Evolutionary conservation across 257 asterid species (phyloP), one percentile per base, ranked within the genome.

Genomic region (Dorcoceras hygrometricum): DNA sequence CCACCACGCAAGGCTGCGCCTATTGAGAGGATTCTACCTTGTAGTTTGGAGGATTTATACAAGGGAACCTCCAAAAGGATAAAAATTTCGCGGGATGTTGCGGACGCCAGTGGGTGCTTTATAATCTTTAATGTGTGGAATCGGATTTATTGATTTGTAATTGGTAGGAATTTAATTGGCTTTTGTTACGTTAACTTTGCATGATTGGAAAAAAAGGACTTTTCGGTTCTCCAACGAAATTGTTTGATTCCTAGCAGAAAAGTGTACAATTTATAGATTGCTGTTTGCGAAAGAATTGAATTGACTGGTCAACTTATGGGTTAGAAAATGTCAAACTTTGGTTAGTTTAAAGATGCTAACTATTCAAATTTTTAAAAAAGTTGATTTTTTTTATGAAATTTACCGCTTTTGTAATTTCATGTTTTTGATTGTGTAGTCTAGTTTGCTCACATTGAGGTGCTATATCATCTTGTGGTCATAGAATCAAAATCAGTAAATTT

Each of bases 21-120:
- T 14, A 23, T 62, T 23, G 67, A 62, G 67, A 34, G 31, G 67
- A 36, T 10, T 12, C 10, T 62, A 20, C 67, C 67, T 5, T 62
- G 67, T 39, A 62, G 31, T 32, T 23, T 62, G 54, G 67, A 62
- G 31, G 67, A 62, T 36, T 36, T 62, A 14, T 36, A 53, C 28
- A 63, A 24, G 31, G 75, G 66, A 11, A 59, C 64, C 20, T 43
- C 53, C 53, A 82, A 72, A 72, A 87, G 82, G 80, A 84, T 87
- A 89, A 84, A 82, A 72, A 84, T 87, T 70, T 87, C 95, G 2
- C 67, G 91, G 71, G 82, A 82, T 59, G 87, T 82, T 59, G 34
- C 73, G 18, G 91, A 84, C 31, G 63, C 77, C 58, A 76, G 62
- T 57, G 89, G 95, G 95, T 87, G 23, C 66, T 19, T 14, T 63